Conservation (phyloP, 2,329 filamentous ascomycete species). For the Ophiostoma montium region DNA sequence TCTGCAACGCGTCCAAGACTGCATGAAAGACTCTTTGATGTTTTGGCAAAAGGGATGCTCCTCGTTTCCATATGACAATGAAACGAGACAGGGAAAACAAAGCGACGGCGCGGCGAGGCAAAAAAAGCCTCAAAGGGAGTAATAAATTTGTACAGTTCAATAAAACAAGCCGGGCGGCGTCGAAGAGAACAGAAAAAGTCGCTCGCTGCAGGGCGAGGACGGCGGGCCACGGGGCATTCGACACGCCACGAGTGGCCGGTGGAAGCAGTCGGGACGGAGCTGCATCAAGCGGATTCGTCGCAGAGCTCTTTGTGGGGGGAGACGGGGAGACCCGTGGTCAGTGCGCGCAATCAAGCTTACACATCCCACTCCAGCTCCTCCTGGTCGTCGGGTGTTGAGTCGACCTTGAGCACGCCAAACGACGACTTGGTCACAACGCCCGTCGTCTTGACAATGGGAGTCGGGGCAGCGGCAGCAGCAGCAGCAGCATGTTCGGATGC, state of each 20-base stretch:
- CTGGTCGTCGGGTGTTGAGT: slow-evolving; percentile 25
- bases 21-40: neutral
- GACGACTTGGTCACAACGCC: slow-evolving; percentile 27
- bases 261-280: neutral
- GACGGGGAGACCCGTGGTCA: neutral
- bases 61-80: too few relatives aligned
- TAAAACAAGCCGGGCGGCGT: neutral
- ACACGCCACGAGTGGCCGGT: neutral
- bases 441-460: too few relatives aligned
- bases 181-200: neutral
- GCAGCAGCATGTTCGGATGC: slow-evolving; percentile 13
- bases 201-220: neutral
- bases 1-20: neutral
- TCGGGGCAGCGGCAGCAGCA: slow-evolving; percentile 12
- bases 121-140: neutral
- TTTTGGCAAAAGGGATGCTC: too few relatives aligned
- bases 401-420: slow-evolving; percentile 34
- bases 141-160: slow-evolving; percentile 1
- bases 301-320: neutral
- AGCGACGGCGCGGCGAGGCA: too few relatives aligned
- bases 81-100: too few relatives aligned
- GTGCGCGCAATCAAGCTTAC: slow-evolving; percentile 15
- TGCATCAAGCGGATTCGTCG: neutral
- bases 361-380: slow-evolving; percentile 41
- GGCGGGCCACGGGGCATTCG: neutral